Percentiles rank a stretch among this genome's conserved stretches.
These are phyloP conservation scores for Limnomonas spitsbergensis DNA, from an alignment of 139 green algal species.

Conservation along the genomic window DNA sequence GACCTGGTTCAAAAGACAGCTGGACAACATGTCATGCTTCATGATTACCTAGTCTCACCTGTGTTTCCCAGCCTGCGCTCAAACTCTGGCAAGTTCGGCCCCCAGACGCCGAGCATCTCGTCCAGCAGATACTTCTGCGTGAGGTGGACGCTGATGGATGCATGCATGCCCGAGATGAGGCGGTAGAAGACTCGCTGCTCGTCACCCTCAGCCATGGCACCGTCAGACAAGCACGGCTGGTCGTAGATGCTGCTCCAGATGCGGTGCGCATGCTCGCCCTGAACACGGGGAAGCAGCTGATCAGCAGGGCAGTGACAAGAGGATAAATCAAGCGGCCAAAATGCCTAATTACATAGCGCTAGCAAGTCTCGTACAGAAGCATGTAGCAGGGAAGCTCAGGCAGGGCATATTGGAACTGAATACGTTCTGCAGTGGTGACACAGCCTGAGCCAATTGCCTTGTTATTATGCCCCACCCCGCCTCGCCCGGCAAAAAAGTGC, in stretches of 20 bases:
- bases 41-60: slow-evolving; percentile 28
- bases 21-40: neutral
- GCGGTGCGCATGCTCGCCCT: slow-evolving; percentile 79
- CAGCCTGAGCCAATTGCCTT: no score
- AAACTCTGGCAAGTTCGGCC: slow-evolving; percentile 79
- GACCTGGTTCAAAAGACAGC: neutral
- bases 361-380: no score
- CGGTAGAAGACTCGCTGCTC: slow-evolving; percentile 85
- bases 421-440: no score
- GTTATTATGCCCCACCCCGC: no score
- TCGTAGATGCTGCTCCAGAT: slow-evolving; percentile 93
- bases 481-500: no score
- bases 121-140: slow-evolving; percentile 71
- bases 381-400: no score
- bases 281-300: neutral
- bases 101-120: slow-evolving; percentile 54
- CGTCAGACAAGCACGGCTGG: slow-evolving; percentile 75
- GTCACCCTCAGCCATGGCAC: neutral
- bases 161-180: slow-evolving; percentile 88
- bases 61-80: slow-evolving; percentile 54
- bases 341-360: no score
- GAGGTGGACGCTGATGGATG: slow-evolving; percentile 89
- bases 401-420: no score
- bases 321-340: no score
- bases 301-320: no score